A percentile compares a stretch with the other conserved stretches of the same genome.
These are phyloP conservation scores for Urostyla sp. DNA, from an alignment of 73 alveolate species.

Conservation along the genomic window DNA sequence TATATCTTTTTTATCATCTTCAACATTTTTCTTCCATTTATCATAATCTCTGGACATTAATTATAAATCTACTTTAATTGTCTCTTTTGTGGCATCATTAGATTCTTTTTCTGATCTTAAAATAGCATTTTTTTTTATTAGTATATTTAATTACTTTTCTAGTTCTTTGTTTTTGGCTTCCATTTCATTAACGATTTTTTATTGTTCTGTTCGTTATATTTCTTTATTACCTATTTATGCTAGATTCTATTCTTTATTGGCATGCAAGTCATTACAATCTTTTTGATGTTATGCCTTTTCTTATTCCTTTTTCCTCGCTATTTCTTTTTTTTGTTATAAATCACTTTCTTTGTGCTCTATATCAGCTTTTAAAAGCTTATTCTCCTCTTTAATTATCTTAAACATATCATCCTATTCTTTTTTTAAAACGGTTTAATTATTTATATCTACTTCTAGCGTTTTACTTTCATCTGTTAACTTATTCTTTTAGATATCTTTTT, in stretches of 20 bases:
- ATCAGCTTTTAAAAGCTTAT: constrained; percentile 65
- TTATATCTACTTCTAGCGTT: constrained; percentile 55
- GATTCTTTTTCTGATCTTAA: constrained; percentile 51
- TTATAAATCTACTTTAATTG: constrained; percentile 14
- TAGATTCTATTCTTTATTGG: constrained; percentile 34
- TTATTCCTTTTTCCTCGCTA: constrained; percentile 53
- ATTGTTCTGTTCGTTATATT: not conserved
- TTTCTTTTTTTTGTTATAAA: constrained; percentile 51
- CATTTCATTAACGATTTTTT: constrained; percentile 38
- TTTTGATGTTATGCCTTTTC: constrained; percentile 59
- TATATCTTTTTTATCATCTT: constrained; percentile 77
- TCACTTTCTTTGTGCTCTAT: constrained; percentile 43
- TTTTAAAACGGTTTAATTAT: constrained; percentile 58
- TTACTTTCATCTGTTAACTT: constrained; percentile 67
- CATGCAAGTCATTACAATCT: constrained; percentile 62
- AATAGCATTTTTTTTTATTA: constrained; percentile 55
- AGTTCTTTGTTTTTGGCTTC: constrained; percentile 48
- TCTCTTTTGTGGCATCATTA: constrained; percentile 61
- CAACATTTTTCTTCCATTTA: constrained; percentile 66
- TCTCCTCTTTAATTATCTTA: constrained; percentile 58
- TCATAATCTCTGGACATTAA: constrained; percentile 54
- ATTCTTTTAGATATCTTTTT: constrained; percentile 59
- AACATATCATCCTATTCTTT: constrained; percentile 61
- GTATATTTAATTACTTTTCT: constrained; percentile 44
- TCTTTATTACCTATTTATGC: constrained; percentile 39